Conservation (phyloP, 768 basidiomycete genomes). For the Boletus coccyginus region DNA sequence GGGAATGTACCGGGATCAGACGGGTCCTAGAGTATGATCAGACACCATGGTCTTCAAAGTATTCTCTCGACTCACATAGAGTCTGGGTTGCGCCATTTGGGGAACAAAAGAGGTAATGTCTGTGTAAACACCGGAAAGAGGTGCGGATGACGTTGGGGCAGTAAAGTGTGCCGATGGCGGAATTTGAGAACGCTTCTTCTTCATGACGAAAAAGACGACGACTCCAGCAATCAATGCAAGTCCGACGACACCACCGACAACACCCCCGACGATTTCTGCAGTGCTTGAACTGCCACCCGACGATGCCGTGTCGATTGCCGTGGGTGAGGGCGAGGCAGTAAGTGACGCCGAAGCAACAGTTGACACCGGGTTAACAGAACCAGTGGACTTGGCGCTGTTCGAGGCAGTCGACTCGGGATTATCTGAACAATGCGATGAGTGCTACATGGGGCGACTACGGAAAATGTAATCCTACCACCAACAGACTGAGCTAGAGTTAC, state of each 20-base stretch:
- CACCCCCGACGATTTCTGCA: slow-evolving; percentile 60
- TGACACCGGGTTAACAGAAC: slow-evolving; percentile 7
- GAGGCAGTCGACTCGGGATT: slow-evolving; percentile 43
- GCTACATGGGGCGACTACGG: not conserved
- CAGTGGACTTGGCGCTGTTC: slow-evolving; percentile 26
- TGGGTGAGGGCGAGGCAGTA: too few relatives aligned
- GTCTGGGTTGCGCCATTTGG: too few relatives aligned
- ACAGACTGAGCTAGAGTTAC: slow-evolving; percentile 34
- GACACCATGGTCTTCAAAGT: too few relatives aligned
- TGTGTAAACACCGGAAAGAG: too few relatives aligned
- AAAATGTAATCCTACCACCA: slow-evolving; percentile 20
- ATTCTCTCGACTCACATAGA: too few relatives aligned
- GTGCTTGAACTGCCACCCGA: slow-evolving; percentile 31
- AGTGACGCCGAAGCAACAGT: slow-evolving; percentile 14
- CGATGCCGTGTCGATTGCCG: not conserved
- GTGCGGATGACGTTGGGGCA: not conserved
- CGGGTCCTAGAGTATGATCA: too few relatives aligned
- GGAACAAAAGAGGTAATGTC: too few relatives aligned
- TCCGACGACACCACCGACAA: slow-evolving; percentile 62
- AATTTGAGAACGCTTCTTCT: slow-evolving; percentile 25
- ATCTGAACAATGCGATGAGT: slow-evolving; percentile 25
- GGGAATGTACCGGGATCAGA: too few relatives aligned
- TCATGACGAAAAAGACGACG: slow-evolving; percentile 39
- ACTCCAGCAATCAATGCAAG: slow-evolving; percentile 42
- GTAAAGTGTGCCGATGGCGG: slow-evolving; percentile 17